A percentile compares a stretch with the other conserved stretches of the same genome.
Evolutionary conservation across 331 rosid genomes (phyloP).

Genomic region (Arachis monticola): DNA sequence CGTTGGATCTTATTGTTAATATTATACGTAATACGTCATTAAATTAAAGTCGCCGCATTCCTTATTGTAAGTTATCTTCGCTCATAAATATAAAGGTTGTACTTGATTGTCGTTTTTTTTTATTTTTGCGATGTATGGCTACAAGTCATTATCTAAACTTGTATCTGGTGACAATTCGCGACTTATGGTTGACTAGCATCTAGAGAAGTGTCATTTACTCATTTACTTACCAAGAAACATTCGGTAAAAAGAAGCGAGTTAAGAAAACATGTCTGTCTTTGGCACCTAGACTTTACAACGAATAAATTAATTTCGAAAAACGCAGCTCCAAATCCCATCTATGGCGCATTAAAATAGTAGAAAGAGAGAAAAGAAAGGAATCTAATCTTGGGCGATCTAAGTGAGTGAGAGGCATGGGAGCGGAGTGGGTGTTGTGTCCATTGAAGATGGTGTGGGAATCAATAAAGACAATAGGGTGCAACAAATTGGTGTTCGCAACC

Average conservation of each 20-base stretch:
- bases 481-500: conserved; percentile 52
- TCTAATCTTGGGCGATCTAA: too few species aligned
- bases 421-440: conserved; percentile 7
- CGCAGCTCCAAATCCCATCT: not conserved
- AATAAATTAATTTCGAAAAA: not conserved
- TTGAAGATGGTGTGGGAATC: conserved; percentile 51
- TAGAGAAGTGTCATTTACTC: not conserved
- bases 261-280: not conserved
- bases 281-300: not conserved
- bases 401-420: conserved; percentile 4
- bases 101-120: not conserved
- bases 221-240: not conserved
- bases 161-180: not conserved
- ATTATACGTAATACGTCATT: not conserved
- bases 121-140: too few species aligned
- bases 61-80: not conserved
- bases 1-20: too few species aligned
- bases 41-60: not conserved
- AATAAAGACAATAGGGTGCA: conserved; percentile 43
- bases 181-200: not conserved
- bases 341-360: too few species aligned
- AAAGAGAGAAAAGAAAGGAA: too few species aligned
- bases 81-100: not conserved
- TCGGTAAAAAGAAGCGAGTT: not conserved
- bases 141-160: too few species aligned